Conservation (phyloP, 148 eudicot genomes). For the Amaranthus hypochondriacus region DNA sequence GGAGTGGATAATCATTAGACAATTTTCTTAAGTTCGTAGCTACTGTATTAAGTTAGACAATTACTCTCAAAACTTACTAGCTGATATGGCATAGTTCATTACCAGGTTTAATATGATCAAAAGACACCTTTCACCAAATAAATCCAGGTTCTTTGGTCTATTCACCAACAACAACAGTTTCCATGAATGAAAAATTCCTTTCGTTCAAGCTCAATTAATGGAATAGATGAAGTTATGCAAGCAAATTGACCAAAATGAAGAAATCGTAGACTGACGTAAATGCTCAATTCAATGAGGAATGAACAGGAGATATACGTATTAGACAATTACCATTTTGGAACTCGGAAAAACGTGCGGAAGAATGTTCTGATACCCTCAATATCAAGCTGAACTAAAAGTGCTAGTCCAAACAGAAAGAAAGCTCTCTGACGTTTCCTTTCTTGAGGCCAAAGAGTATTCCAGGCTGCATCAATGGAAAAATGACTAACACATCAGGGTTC, state of each 20-base stretch:
- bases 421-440: constrained; percentile 97
- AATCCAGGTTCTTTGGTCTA: no score
- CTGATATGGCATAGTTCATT: no score
- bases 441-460: constrained; percentile 98
- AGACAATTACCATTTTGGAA: constrained; percentile 74
- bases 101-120: no score
- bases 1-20: no score
- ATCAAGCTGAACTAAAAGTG: constrained; percentile 85
- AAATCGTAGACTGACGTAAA: not conserved
- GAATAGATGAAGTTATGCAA: not conserved
- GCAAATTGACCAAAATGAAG: not conserved
- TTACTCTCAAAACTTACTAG: no score
- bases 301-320: not conserved
- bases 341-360: constrained; percentile 77
- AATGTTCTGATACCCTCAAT: constrained; percentile 82
- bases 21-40: no score
- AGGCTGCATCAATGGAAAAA: constrained; percentile 48
- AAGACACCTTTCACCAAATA: no score
- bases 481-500: not conserved
- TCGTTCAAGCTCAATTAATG: no score
- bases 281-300: constrained; percentile 5
- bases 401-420: constrained; percentile 88
- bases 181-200: not conserved
- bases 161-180: no score
- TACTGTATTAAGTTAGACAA: no score